Percentiles rank a stretch among this genome's conserved stretches.
phyloP scores from a whole-genome alignment of 352 stramenopile species.

The Thalassiosira mediterranea region DNA sequence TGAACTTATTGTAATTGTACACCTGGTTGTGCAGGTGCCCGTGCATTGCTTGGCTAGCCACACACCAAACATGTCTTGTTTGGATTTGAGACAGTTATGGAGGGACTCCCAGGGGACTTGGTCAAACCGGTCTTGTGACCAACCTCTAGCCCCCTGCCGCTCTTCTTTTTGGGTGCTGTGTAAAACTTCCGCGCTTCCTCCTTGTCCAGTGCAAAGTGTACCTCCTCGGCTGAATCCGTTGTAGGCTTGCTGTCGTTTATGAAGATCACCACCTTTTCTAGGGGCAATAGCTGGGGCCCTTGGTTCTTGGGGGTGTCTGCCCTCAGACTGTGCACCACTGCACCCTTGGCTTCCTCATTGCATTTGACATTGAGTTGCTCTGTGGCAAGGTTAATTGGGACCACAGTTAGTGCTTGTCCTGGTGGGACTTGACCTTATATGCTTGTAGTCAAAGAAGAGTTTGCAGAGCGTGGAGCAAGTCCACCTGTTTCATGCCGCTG shows the following conservation, averaged over 20 bases:
- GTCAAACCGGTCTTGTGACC: slow-evolving; percentile 6
- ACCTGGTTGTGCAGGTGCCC: slow-evolving; percentile 9
- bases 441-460: slow-evolving; percentile 10
- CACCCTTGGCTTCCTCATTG: slow-evolving; percentile 20
- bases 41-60: slow-evolving; percentile 28
- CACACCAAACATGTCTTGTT: slow-evolving; percentile 12
- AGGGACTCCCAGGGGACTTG: slow-evolving; percentile 12
- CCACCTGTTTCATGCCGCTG: not conserved
- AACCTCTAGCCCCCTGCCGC: not conserved
- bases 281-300: slow-evolving; percentile 17
- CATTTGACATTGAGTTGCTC: slow-evolving; percentile 31
- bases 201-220: slow-evolving; percentile 2
- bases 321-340: slow-evolving; percentile 3
- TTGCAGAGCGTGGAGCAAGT: slow-evolving; percentile 8
- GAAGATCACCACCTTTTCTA: slow-evolving; percentile 21
- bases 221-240: not conserved
- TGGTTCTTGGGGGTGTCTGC: too few relatives aligned
- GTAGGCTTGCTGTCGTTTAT: slow-evolving; percentile 16
- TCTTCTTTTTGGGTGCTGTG: not conserved
- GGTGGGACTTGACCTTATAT: slow-evolving; percentile 23
- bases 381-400: slow-evolving; percentile 3
- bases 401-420: slow-evolving; percentile 12
- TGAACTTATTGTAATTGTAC: slow-evolving; percentile 7
- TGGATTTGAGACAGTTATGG: not conserved
- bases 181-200: slow-evolving; percentile 18